Evolutionary conservation across 768 basidiomycete species (phyloP).

Genomic region (Pulveroboletus sp.): DNA sequence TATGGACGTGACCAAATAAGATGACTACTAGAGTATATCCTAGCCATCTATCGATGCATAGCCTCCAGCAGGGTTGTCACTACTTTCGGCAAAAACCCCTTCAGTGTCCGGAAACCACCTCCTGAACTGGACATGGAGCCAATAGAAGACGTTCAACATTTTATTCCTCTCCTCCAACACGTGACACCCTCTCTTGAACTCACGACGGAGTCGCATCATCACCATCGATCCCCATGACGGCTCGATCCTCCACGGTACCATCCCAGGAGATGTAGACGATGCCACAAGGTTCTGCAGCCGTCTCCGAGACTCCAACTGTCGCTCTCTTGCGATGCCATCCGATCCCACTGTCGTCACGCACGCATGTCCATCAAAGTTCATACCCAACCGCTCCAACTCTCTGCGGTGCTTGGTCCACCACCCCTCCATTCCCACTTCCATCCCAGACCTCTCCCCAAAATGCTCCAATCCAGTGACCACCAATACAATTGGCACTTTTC

Average conservation of each 20-base stretch:
- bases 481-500: slow-evolving; percentile 3
- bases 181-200: not conserved
- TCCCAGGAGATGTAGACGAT: not conserved
- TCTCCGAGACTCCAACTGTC: not conserved
- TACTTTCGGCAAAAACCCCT: not conserved
- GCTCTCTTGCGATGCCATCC: not conserved
- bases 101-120: not conserved
- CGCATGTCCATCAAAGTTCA: not conserved
- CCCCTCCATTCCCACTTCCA: slow-evolving; percentile 6
- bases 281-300: not conserved
- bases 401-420: slow-evolving; percentile 1
- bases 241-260: not conserved
- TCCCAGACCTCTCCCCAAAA: not conserved
- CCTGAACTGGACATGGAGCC: not conserved
- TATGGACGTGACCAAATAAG: no score
- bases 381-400: not conserved
- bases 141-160: no score
- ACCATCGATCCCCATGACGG: not conserved
- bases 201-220: not conserved
- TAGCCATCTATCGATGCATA: no score
- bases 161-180: not conserved
- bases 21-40: no score
- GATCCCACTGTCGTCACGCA: slow-evolving; percentile 1
- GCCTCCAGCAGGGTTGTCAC: no score
- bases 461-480: slow-evolving; percentile 3